phyloP scores from a whole-genome alignment of 2,329 filamentous ascomycete species.

The Chrysoporthe austroafricana region DNA sequence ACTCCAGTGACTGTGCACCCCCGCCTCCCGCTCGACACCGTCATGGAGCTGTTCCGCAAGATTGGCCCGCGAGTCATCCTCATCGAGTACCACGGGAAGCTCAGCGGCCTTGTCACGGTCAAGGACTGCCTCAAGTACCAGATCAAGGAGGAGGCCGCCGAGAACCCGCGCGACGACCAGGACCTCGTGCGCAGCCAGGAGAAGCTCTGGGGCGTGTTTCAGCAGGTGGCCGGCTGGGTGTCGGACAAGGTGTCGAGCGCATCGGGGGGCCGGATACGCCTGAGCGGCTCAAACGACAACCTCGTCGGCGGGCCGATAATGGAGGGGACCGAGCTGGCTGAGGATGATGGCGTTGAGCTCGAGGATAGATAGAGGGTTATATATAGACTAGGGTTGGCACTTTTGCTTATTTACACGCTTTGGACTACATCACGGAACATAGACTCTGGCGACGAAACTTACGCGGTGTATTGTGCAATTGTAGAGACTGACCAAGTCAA shows the following conservation, averaged over 20 bases:
- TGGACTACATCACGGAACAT: background rate
- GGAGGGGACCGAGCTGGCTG: conserved; percentile 56
- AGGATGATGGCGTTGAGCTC: conserved; percentile 40
- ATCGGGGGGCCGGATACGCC: conserved; percentile 61
- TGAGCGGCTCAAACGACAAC: conserved; percentile 48
- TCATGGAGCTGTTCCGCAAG: conserved; percentile 98
- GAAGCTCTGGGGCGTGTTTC: conserved; percentile 64
- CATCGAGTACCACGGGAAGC: conserved; percentile 83
- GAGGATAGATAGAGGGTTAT: conserved; percentile 20
- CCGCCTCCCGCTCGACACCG: conserved; percentile 87
- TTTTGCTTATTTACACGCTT: too few relatives aligned
- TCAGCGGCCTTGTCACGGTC: conserved; percentile 87
- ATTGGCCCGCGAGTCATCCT: conserved; percentile 93
- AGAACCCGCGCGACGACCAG: conserved; percentile 68
- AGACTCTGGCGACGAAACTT: background rate
- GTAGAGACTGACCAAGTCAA: background rate
- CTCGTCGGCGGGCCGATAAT: conserved; percentile 45
- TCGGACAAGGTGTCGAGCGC: conserved; percentile 56
- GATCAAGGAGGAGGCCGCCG: conserved; percentile 90
- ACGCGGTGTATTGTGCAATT: background rate
- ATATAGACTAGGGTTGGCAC: background rate
- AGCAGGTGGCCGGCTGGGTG: conserved; percentile 60
- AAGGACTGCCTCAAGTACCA: conserved; percentile 98
- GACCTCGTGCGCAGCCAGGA: conserved; percentile 63
- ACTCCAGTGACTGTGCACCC: conserved; percentile 92